Evolutionary conservation across 176 grass and related monocot species (phyloP).

Genomic region (Eragrostis curvula): DNA sequence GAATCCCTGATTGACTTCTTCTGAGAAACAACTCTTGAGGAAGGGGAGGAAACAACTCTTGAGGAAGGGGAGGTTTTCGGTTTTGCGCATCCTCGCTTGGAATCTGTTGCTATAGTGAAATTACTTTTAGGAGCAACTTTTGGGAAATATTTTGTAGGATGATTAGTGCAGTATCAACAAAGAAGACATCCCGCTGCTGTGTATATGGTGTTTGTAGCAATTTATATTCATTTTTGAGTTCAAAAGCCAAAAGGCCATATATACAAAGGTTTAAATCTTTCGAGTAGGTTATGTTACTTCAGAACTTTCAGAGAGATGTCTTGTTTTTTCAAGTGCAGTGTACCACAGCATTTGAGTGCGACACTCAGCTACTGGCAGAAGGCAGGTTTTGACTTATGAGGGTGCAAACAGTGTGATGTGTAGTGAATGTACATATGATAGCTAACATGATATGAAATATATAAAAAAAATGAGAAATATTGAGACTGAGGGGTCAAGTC

Average conservation of each 20-base stretch:
- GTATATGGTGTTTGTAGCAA: constrained; percentile 35
- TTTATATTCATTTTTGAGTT: constrained; percentile 48
- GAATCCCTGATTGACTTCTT: constrained; percentile 25
- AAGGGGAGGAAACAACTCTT: constrained; percentile 1
- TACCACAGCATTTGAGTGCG: background rate
- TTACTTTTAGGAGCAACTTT: background rate
- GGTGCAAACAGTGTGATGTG: background rate
- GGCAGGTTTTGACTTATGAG: too few species aligned
- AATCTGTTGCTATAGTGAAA: background rate
- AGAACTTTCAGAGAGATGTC: background rate
- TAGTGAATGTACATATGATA: background rate
- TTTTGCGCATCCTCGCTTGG: constrained; percentile 18
- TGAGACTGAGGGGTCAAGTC: too few species aligned
- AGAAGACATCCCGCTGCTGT: background rate
- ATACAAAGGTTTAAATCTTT: constrained; percentile 12
- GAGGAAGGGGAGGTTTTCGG: background rate
- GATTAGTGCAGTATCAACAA: constrained; percentile 22
- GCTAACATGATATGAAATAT: background rate
- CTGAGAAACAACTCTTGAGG: constrained; percentile 22
- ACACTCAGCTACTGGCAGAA: background rate
- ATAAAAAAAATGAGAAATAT: too few species aligned
- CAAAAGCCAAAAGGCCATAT: constrained; percentile 42
- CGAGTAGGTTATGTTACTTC: background rate
- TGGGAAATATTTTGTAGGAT: constrained; percentile 46
- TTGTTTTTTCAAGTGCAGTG: background rate